phyloP scores from a whole-genome alignment of 2,329 filamentous ascomycete species.

The Aureobasidium sp. region DNA sequence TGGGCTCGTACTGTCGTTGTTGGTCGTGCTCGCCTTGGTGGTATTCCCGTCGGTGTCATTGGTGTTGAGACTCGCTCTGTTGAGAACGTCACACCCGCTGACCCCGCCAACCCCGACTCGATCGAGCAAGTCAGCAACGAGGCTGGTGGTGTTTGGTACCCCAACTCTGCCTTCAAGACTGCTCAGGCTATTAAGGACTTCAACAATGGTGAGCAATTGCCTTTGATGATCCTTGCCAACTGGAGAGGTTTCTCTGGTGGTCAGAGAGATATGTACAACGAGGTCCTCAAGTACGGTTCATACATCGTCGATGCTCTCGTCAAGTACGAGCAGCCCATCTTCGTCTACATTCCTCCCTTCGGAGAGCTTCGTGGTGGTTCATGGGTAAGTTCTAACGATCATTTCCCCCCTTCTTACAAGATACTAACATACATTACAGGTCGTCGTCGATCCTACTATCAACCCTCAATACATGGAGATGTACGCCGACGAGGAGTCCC shows the following conservation, averaged over 20 bases:
- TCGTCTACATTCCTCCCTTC: conserved; percentile 95
- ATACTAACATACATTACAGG: conserved; percentile 41
- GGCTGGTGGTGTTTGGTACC: conserved; percentile 98
- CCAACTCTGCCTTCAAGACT: conserved; percentile 99
- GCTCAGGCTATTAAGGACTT: conserved; percentile 98
- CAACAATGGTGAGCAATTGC: conserved; percentile 97
- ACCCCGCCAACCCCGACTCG: conserved; percentile 96
- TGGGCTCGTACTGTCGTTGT: conserved; percentile 97
- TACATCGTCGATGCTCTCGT: conserved; percentile 98
- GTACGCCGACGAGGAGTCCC: conserved; percentile 93
- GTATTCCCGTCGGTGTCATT: conserved; percentile 97
- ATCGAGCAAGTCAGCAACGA: conserved; percentile 93
- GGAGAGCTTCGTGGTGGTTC: conserved; percentile 97
- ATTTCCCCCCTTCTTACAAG: neutral
- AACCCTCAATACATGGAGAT: conserved; percentile 97
- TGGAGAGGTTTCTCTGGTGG: conserved; percentile 99
- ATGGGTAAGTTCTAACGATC: conserved; percentile 54
- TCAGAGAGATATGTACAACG: conserved; percentile 99
- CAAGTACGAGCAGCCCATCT: conserved; percentile 97
- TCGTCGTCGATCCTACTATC: conserved; percentile 97
- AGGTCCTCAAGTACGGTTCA: conserved; percentile 98
- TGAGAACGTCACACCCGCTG: conserved; percentile 93
- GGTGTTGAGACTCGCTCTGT: conserved; percentile 92
- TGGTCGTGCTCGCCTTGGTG: conserved; percentile 89
- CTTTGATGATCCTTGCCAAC: conserved; percentile 98